phyloP scores from a whole-genome alignment of 345 rosid species.

The Gossypium turneri region DNA sequence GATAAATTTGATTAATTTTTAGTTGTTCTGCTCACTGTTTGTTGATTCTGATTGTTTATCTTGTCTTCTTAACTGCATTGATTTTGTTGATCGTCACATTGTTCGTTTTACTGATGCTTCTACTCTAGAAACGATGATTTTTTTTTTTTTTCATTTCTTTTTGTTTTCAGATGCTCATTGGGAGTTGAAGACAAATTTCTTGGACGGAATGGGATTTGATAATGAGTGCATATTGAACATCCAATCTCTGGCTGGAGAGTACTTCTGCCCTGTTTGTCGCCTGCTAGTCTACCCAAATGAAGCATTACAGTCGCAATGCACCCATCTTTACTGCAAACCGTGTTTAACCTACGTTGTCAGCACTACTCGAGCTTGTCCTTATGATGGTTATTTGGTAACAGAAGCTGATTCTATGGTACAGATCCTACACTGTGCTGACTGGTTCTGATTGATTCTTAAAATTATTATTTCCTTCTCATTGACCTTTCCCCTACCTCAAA shows the following conservation, averaged over 20 bases:
- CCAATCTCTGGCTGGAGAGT: slow-evolving; percentile 72
- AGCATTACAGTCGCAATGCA: slow-evolving; percentile 78
- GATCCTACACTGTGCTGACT: not conserved
- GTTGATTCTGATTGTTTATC: too few relatives aligned
- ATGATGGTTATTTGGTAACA: slow-evolving; percentile 73
- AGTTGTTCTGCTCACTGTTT: not conserved
- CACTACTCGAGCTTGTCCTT: slow-evolving; percentile 75
- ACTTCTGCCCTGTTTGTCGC: slow-evolving; percentile 78
- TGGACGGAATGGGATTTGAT: slow-evolving; percentile 60
- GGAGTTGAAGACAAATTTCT: slow-evolving; percentile 11
- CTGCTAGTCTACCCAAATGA: slow-evolving; percentile 73
- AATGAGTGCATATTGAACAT: slow-evolving; percentile 65
- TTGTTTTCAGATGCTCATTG: not conserved
- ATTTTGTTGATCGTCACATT: too few relatives aligned
- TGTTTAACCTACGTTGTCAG: slow-evolving; percentile 54
- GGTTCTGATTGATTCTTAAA: not conserved
- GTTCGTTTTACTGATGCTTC: too few relatives aligned
- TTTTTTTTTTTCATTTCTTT: not conserved
- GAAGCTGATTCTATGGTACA: slow-evolving; percentile 78
- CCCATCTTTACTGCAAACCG: slow-evolving; percentile 75
- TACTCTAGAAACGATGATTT: not conserved
- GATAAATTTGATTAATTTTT: not conserved
- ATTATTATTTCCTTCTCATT: slow-evolving; percentile 9
- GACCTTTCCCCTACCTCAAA: not conserved
- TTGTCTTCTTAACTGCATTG: too few relatives aligned